These are phyloP conservation scores for Claviceps citrina DNA, from an alignment of 2,329 filamentous ascomycete species.

Conservation along the genomic window DNA sequence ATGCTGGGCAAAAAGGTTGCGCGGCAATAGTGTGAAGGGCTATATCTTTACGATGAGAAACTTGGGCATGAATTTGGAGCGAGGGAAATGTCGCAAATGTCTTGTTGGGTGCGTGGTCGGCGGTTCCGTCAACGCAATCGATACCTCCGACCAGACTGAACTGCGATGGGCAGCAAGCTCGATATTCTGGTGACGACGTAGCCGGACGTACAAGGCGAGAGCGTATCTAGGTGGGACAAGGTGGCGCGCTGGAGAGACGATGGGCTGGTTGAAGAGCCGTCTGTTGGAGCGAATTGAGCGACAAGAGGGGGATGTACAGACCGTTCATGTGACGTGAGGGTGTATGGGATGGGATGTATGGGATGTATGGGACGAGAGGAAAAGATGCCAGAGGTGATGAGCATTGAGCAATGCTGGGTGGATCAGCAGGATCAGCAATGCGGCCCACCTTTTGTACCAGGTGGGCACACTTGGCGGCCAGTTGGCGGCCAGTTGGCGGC, in stretches of 20 bases:
- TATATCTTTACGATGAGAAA: no score
- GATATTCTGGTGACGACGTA: slow-evolving; percentile 6
- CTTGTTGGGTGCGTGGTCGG: background rate
- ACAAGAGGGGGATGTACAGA: background rate
- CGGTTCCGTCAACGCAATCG: background rate
- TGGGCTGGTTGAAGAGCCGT: background rate
- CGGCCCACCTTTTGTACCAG: background rate
- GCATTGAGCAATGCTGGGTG: no score
- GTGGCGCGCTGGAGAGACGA: slow-evolving; percentile 1
- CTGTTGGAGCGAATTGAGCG: background rate
- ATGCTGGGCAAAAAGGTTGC: slow-evolving; percentile 16
- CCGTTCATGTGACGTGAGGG: slow-evolving; percentile 22
- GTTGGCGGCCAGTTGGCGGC: no score
- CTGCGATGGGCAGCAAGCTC: slow-evolving; percentile 3
- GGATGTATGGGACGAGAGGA: no score
- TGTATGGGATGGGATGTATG: no score
- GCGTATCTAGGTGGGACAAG: slow-evolving; percentile 13
- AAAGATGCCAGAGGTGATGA: no score
- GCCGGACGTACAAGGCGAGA: slow-evolving; percentile 11
- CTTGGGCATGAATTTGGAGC: background rate
- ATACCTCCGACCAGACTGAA: background rate
- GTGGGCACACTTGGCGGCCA: background rate
- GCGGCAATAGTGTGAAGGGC: no score
- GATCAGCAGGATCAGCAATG: slow-evolving; percentile 16
- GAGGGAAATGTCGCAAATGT: no score